Evolutionary conservation across 2,329 filamentous ascomycete genomes (phyloP), one percentile per base, ranked within the genome.

Genomic region (Lecanicillium sp.): DNA sequence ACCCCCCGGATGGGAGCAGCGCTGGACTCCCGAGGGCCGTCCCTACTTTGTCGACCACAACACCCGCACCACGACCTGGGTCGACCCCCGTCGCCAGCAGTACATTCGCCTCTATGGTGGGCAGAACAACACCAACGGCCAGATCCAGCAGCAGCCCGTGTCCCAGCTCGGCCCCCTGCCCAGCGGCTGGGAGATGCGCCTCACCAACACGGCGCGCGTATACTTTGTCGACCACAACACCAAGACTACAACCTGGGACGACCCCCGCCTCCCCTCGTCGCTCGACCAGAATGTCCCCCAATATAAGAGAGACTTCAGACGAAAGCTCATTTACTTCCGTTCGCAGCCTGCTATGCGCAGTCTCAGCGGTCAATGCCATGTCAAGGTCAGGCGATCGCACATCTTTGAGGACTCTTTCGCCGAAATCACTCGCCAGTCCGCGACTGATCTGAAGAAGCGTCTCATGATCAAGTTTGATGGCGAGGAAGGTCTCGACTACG

Each of bases 221-320:
- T 98, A 98, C 70, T 98, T 98, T 67, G 93, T 98, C 37, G 93
- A 98, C 62, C 93, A 98, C 72, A 98, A 98, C 71, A 98, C 93
- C 37, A 98, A 98, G 75, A 98, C 93, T 0, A 98, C 93, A 3
- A 98, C 93, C 1, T 98, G 93, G 93, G 93, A 98, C 62, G 93
- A 98, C 62, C 93, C 93, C 29, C 82, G 93, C 62, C 73, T 98
- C 57, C 93, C 93, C 20, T 97, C 91, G 3, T 97, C 93, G 1
- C 74, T 98, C 52, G 93, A 98, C 60, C 93, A 98, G 70, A 96
- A 96, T 53, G 93, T 98, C 43, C 93, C 93, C 44, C 93, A 98
- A 70, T 98, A 98, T 74, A 98, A 98, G 81, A 88, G 93, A 69
- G 93, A 98, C 67, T 98, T 98, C 78, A 78, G 93, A 61, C 81